These are phyloP conservation scores for Gremmenia infestans DNA, from an alignment of 2,329 filamentous ascomycete genomes.

Conservation along the genomic window DNA sequence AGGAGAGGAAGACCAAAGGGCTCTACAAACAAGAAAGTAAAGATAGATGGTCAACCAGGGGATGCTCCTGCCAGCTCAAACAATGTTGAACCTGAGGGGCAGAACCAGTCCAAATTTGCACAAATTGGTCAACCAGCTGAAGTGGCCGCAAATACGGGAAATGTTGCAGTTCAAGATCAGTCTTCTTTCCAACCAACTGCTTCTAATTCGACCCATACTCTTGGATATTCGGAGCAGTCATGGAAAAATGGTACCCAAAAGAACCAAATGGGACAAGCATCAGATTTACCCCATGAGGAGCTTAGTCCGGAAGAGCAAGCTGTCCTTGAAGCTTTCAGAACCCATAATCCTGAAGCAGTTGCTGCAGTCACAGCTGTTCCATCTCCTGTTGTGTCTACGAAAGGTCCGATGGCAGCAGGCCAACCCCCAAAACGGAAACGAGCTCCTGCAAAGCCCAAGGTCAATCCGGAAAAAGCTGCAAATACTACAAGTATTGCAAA, in stretches of 20 bases:
- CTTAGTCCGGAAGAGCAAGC: slow-evolving; percentile 31
- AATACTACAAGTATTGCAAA: background rate
- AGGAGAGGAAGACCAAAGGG: slow-evolving; percentile 45
- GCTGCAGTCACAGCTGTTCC: slow-evolving; percentile 18
- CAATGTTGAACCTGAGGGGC: slow-evolving; percentile 11
- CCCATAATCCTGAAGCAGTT: slow-evolving; percentile 8
- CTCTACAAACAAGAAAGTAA: slow-evolving; percentile 41
- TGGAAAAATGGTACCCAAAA: slow-evolving; percentile 21
- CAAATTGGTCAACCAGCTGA: slow-evolving; percentile 17
- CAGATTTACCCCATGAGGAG: slow-evolving; percentile 17
- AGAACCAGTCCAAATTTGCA: slow-evolving; percentile 8
- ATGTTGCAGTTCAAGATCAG: slow-evolving; percentile 5
- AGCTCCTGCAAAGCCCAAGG: slow-evolving; percentile 8
- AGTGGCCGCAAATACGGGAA: slow-evolving; percentile 9
- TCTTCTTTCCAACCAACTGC: slow-evolving; percentile 5
- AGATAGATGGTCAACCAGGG: slow-evolving; percentile 16
- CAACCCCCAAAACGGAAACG: slow-evolving; percentile 24
- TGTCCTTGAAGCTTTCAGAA: slow-evolving; percentile 30
- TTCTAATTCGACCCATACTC: slow-evolving; percentile 11
- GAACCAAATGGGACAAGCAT: slow-evolving; percentile 5
- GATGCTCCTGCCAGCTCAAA: slow-evolving; percentile 5
- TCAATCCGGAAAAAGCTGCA: background rate
- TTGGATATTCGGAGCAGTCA: slow-evolving; percentile 21
- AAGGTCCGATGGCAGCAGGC: slow-evolving; percentile 15
- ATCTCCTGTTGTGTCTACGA: slow-evolving; percentile 17